Evolutionary conservation across 1,284 basidiomycete species (phyloP).

Genomic region (Melampsora americana): DNA sequence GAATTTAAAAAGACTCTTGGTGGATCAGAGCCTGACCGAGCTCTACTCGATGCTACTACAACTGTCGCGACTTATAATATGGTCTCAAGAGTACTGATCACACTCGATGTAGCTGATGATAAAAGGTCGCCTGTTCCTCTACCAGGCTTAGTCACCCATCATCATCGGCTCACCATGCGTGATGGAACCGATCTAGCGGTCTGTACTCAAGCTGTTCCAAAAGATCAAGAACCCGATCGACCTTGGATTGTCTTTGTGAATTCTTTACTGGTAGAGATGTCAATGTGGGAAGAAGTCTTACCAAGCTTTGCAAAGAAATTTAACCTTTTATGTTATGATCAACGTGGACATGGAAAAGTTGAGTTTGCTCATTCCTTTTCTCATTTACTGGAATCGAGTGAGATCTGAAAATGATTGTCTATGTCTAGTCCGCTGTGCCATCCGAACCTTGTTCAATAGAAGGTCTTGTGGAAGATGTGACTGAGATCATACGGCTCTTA

Average conservation of each 20-base stretch:
- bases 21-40: slow-evolving; percentile 50
- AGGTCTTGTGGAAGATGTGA: slow-evolving; percentile 55
- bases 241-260: slow-evolving; percentile 57
- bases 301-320: slow-evolving; percentile 53
- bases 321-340: slow-evolving; percentile 57
- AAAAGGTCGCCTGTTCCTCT: slow-evolving; percentile 52
- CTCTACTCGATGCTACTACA: slow-evolving; percentile 56
- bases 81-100: slow-evolving; percentile 57
- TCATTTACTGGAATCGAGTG: not conserved
- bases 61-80: slow-evolving; percentile 57
- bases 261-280: slow-evolving; percentile 56
- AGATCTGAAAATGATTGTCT: not conserved
- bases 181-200: slow-evolving; percentile 33
- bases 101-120: slow-evolving; percentile 56
- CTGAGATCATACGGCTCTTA: slow-evolving; percentile 53
- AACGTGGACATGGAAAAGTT: slow-evolving; percentile 56
- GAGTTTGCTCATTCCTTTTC: slow-evolving; percentile 13
- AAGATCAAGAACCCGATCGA: slow-evolving; percentile 21
- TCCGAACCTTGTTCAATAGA: slow-evolving; percentile 53
- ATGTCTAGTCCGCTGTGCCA: slow-evolving; percentile 52
- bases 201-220: slow-evolving; percentile 22
- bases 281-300: slow-evolving; percentile 56
- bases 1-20: slow-evolving; percentile 51
- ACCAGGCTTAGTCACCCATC: slow-evolving; percentile 48
- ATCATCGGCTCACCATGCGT: slow-evolving; percentile 23